Percentiles rank a stretch among this genome's conserved stretches.
phyloP scores from a whole-genome alignment of 345 rosid species.

The Garcia nutans region DNA sequence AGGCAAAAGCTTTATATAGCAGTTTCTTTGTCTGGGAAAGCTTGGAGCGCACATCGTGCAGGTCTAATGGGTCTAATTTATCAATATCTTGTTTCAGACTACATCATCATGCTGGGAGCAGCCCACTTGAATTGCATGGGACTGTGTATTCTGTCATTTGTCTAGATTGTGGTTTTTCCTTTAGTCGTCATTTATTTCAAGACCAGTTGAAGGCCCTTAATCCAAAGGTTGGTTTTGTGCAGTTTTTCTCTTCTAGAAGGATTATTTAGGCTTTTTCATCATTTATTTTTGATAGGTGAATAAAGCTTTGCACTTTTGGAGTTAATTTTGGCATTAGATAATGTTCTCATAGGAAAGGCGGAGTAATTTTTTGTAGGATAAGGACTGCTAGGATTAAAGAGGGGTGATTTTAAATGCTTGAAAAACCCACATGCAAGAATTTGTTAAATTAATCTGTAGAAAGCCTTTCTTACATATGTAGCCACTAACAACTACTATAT shows the following conservation, averaged over 20 bases:
- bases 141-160: conserved; percentile 76
- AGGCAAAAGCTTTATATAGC: conserved; percentile 37
- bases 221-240: conserved; percentile 59
- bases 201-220: conserved; percentile 78
- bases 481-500: no score
- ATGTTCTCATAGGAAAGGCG: background rate
- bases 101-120: conserved; percentile 91
- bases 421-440: background rate
- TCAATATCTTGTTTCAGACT: conserved; percentile 41
- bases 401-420: background rate
- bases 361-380: background rate
- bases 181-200: conserved; percentile 57
- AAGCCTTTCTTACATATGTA: no score
- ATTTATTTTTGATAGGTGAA: background rate
- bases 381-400: background rate
- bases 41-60: conserved; percentile 10
- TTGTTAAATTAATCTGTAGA: no score
- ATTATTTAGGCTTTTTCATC: background rate
- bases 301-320: background rate
- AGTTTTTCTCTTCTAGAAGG: background rate
- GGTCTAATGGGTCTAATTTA: conserved; percentile 15
- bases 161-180: conserved; percentile 70
- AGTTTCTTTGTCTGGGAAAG: conserved; percentile 10
- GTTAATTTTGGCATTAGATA: background rate
- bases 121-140: conserved; percentile 85